Percentiles rank a stretch among this genome's conserved stretches.
phyloP scores from a whole-genome alignment of 2,329 filamentous ascomycete genomes.

The Peltaster fructicola region DNA sequence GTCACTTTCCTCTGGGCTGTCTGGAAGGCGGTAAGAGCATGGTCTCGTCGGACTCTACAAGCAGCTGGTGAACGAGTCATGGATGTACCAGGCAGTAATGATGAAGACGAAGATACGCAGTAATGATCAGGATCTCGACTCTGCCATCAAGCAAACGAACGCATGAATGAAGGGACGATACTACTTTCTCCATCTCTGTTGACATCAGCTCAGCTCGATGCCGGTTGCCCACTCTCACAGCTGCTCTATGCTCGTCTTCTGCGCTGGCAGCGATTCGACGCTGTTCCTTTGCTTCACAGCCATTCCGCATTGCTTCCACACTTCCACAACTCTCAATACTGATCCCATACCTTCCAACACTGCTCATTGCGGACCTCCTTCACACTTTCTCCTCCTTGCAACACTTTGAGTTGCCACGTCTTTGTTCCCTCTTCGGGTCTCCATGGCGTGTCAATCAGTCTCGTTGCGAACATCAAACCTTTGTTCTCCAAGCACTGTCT shows the following conservation, averaged over 20 bases:
- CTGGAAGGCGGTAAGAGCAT: constrained; percentile 62
- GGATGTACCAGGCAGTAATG: constrained; percentile 55
- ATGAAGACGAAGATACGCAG: constrained; percentile 34
- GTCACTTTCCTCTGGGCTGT: constrained; percentile 66
- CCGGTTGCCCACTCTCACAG: neutral
- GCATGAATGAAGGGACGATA: constrained; percentile 4
- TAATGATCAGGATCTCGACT: constrained; percentile 6
- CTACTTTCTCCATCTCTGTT: neutral
- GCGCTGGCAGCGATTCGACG: constrained; percentile 1
- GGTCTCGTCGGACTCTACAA: constrained; percentile 57
- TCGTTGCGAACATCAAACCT: constrained; percentile 71
- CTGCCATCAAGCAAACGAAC: constrained; percentile 5
- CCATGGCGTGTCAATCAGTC: constrained; percentile 91
- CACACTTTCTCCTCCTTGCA: constrained; percentile 39
- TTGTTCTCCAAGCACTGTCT: no score
- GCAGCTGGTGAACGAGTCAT: constrained; percentile 63
- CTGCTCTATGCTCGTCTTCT: neutral
- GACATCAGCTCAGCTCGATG: neutral
- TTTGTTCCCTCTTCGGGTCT: constrained; percentile 24
- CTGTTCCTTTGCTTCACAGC: constrained; percentile 1
- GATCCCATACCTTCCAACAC: constrained; percentile 1
- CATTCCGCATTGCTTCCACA: neutral
- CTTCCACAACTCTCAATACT: neutral
- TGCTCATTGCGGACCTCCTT: no score
- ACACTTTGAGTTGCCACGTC: constrained; percentile 94